These are phyloP conservation scores for Knufia petricola DNA, from an alignment of 2,329 filamentous ascomycete species.

Conservation along the genomic window DNA sequence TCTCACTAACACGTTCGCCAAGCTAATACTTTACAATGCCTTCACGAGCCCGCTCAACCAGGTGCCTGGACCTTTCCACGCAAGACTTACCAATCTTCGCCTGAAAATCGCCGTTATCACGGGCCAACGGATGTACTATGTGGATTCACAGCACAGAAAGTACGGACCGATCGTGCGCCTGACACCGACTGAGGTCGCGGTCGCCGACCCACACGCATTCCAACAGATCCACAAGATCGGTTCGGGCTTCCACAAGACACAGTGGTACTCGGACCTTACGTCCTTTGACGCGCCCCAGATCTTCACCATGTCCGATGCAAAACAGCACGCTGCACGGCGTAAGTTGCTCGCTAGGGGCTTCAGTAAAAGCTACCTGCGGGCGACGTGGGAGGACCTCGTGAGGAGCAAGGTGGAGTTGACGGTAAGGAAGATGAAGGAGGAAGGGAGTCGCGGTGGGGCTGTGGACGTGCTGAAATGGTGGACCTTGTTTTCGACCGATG, in stretches of 20 bases:
- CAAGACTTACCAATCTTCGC: conserved; percentile 8
- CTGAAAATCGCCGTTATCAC: conserved; percentile 12
- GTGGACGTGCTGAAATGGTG: conserved; percentile 49
- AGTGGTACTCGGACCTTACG: conserved; percentile 26
- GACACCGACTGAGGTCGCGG: conserved; percentile 24
- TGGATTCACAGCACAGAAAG: conserved; percentile 13
- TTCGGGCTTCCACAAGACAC: conserved; percentile 28
- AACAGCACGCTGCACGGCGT: conserved; percentile 33
- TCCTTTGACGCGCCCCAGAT: conserved; percentile 24
- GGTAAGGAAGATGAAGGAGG: conserved; percentile 5
- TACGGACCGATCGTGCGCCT: conserved; percentile 27
- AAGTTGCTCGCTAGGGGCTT: conserved; percentile 35
- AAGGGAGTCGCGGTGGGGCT: neutral
- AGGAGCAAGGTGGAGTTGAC: neutral
- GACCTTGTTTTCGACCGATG: conserved; percentile 44
- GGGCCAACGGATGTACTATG: conserved; percentile 8
- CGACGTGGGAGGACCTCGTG: neutral
- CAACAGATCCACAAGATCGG: conserved; percentile 30
- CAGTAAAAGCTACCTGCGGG: conserved; percentile 3
- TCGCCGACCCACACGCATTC: conserved; percentile 31
- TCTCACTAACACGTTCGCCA: too few species aligned
- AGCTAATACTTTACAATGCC: too few species aligned
- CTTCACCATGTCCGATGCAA: conserved; percentile 34
- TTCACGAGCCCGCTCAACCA: neutral
- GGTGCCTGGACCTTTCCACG: conserved; percentile 12